Evolutionary conservation across 805 yeast species (phyloP).

Genomic region (Kuraishia cidri): DNA sequence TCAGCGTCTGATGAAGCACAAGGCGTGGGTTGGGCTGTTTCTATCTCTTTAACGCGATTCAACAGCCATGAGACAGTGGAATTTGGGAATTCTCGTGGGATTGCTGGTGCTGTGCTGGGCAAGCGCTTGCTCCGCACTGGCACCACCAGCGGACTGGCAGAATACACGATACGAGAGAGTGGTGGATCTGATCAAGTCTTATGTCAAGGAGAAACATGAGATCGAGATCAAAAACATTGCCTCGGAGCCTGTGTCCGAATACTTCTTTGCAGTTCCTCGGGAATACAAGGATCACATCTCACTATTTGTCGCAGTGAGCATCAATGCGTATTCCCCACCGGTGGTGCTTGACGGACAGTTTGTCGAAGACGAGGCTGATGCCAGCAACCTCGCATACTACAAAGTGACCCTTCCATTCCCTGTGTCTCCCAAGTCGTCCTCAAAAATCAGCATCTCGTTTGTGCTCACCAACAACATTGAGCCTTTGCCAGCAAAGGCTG

Average conservation of each 20-base stretch:
- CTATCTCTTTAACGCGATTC: constrained; percentile 80
- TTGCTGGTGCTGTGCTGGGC: not conserved
- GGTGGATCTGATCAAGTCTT: constrained; percentile 59
- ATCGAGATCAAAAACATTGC: constrained; percentile 54
- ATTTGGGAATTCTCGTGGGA: constrained; percentile 41
- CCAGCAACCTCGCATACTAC: constrained; percentile 25
- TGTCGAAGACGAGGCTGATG: constrained; percentile 6
- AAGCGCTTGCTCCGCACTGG: constrained; percentile 39
- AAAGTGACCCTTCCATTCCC: constrained; percentile 51
- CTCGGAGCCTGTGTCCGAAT: constrained; percentile 39
- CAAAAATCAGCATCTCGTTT: constrained; percentile 37
- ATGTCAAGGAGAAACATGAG: constrained; percentile 51
- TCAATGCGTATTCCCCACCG: constrained; percentile 8
- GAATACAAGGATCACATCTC: constrained; percentile 18
- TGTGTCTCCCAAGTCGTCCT: constrained; percentile 50
- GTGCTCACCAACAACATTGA: constrained; percentile 35
- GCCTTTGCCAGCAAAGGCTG: constrained; percentile 60
- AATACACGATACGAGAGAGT: constrained; percentile 47
- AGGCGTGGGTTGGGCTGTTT: constrained; percentile 81
- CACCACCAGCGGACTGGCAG: constrained; percentile 30
- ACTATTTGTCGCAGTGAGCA: constrained; percentile 13
- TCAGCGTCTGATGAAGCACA: constrained; percentile 68
- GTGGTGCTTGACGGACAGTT: constrained; percentile 8
- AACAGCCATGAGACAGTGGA: constrained; percentile 64
- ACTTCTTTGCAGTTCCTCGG: constrained; percentile 51